These are phyloP conservation scores for Aquilaria yunnanensis DNA, from an alignment of 345 rosid genomes.

Conservation along the genomic window DNA sequence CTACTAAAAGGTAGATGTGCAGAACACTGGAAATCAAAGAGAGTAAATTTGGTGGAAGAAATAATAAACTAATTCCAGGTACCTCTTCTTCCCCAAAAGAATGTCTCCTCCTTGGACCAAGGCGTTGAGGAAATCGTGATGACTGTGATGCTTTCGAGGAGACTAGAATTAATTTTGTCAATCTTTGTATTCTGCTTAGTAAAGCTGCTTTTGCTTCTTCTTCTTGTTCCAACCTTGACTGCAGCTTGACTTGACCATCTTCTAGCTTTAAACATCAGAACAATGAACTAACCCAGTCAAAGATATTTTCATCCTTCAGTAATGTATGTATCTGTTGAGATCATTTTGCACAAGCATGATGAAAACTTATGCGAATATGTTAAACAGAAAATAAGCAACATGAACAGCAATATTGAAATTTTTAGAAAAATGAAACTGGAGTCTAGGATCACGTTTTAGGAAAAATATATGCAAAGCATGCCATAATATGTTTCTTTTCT, in stretches of 20 bases:
- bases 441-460: neutral
- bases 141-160: constrained; percentile 83
- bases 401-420: neutral
- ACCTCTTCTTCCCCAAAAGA: constrained; percentile 99
- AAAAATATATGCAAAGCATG: neutral
- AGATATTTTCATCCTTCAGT: constrained; percentile 3
- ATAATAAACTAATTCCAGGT: constrained; percentile 11
- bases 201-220: constrained; percentile 99
- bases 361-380: neutral
- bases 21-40: constrained; percentile 6
- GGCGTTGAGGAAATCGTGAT: constrained; percentile 58
- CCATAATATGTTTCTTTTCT: constrained; percentile 5
- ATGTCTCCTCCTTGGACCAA: constrained; percentile 90
- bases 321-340: constrained; percentile 4
- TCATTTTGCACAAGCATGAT: neutral
- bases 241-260: constrained; percentile 95
- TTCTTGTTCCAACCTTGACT: constrained; percentile 93
- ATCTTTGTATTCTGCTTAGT: constrained; percentile 84
- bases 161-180: constrained; percentile 94
- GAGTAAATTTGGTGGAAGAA: too few relatives aligned
- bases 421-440: neutral
- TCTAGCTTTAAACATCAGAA: constrained; percentile 61
- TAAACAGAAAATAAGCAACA: constrained; percentile 2
- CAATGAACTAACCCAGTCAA: constrained; percentile 13
- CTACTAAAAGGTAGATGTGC: constrained; percentile 3